Conservation (phyloP, 2,329 filamentous ascomycete species). For the Penicillium aurantiogriseum region DNA sequence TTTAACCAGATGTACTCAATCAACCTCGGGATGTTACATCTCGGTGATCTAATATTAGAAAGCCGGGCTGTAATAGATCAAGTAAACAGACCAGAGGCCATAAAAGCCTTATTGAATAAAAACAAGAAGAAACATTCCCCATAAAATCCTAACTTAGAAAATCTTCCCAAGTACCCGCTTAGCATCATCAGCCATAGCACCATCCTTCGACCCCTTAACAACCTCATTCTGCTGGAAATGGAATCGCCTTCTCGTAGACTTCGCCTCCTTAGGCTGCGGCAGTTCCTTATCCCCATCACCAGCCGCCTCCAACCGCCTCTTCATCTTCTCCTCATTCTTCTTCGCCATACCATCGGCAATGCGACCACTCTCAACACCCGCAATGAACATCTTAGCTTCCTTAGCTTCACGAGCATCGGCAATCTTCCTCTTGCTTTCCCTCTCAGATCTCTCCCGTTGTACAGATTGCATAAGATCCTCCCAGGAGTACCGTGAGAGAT, state of each 20-base stretch:
- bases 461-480: conserved; percentile 47
- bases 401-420: conserved; percentile 43
- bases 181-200: conserved; percentile 37
- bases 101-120: background rate
- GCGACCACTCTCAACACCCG: conserved; percentile 43
- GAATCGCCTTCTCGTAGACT: conserved; percentile 28
- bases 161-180: conserved; percentile 49
- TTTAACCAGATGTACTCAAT: background rate
- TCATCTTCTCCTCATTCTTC: conserved; percentile 44
- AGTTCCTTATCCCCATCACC: conserved; percentile 15
- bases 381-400: conserved; percentile 46
- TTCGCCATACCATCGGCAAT: conserved; percentile 45
- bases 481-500: conserved; percentile 45
- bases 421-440: conserved; percentile 42
- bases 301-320: conserved; percentile 27
- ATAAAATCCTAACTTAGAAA: conserved; percentile 34
- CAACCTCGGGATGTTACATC: background rate
- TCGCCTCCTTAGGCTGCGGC: conserved; percentile 13
- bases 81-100: background rate
- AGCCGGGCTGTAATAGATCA: background rate
- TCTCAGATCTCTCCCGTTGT: conserved; percentile 42
- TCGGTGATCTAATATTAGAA: background rate
- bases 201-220: conserved; percentile 27
- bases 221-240: conserved; percentile 47
- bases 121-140: background rate